Evolutionary conservation across 2,329 filamentous ascomycete genomes (phyloP).

Genomic region (Leptographium wingfieldii): DNA sequence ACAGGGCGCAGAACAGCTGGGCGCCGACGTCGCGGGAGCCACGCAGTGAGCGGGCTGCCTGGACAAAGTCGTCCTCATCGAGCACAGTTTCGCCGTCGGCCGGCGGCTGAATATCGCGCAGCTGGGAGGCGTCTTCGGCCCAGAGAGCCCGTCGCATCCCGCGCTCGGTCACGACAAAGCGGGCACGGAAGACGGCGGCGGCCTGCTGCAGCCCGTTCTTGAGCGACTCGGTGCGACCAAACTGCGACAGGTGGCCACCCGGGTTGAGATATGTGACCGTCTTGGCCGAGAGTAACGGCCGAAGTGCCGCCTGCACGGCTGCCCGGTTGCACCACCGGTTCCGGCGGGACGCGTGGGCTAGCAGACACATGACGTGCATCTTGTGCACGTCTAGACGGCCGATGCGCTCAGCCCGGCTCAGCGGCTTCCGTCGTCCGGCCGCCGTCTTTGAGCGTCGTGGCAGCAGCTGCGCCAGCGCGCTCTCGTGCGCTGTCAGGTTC

Average conservation of each 20-base stretch:
- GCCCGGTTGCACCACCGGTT: constrained; percentile 84
- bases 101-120: constrained; percentile 45
- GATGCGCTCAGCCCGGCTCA: constrained; percentile 40
- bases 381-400: constrained; percentile 70
- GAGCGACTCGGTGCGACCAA: constrained; percentile 62
- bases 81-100: constrained; percentile 54
- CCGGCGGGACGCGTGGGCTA: constrained; percentile 63
- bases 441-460: constrained; percentile 3
- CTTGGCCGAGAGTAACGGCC: constrained; percentile 51
- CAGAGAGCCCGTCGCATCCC: constrained; percentile 62
- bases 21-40: constrained; percentile 85
- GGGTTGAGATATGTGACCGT: constrained; percentile 58
- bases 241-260: constrained; percentile 52
- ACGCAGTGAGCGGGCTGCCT: constrained; percentile 53
- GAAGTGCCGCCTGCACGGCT: constrained; percentile 53
- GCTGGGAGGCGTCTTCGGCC: constrained; percentile 53
- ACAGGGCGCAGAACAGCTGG: constrained; percentile 78
- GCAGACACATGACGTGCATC: constrained; percentile 67
- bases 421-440: constrained; percentile 31
- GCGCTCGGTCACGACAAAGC: constrained; percentile 57
- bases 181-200: constrained; percentile 52
- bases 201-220: constrained; percentile 65
- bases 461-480: constrained; percentile 18
- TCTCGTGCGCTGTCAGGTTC: constrained; percentile 36
- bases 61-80: constrained; percentile 60